Base-by-base conservation (phyloP, 306 rosid genomes). In the Hippophae gyantsensis region DNA sequence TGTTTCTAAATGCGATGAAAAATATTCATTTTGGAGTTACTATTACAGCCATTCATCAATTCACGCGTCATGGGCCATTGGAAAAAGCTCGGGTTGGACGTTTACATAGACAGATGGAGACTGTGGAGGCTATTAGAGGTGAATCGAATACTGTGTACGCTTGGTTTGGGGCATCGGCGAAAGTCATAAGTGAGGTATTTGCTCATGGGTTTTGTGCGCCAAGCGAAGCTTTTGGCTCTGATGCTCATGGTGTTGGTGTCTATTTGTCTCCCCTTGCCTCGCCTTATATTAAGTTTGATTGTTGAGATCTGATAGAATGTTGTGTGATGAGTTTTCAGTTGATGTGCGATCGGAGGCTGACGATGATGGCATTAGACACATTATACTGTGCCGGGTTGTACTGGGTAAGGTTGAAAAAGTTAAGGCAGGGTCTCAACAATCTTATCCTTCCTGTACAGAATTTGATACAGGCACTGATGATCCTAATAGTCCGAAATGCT, bases 381-480 rank as follows among this genome's bases (percentile, higher is more conserved):
- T 76, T 13, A 48, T 83, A 43, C 69, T 86, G 60, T 83, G 95
- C 74, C 81, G 76, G 26, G 79, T 81, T 65, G 64, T 83, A 63
- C 54, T 83, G 52, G 95, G 95, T 25, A 83, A 55, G 0, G 69
- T 86, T 11, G 95, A 86, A 63, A 81, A 58, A 62, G 70, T 83
- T 10, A 71, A 72, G 43, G 70, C 76, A 10, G 83, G 81, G 47
- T 63, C 73, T 62, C 65, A 57, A 13, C 87, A 80, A 48, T 64
- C 66, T 42, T 43, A 68, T 59, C 72, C 81, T 76, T 83, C 85
- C 5, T 59, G 81, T 63, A 23, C 3, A 38, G 70, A 63, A 10
- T 86, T 66, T 11, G 95, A 86, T 60, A 72, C 78, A 2, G 95
- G 85, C 32, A 77, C 74, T 32, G 85, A 86, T 51, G 69, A 83